Base-by-base conservation (phyloP, 2,329 filamentous ascomycete species). In the Penicillium verrucosum region DNA sequence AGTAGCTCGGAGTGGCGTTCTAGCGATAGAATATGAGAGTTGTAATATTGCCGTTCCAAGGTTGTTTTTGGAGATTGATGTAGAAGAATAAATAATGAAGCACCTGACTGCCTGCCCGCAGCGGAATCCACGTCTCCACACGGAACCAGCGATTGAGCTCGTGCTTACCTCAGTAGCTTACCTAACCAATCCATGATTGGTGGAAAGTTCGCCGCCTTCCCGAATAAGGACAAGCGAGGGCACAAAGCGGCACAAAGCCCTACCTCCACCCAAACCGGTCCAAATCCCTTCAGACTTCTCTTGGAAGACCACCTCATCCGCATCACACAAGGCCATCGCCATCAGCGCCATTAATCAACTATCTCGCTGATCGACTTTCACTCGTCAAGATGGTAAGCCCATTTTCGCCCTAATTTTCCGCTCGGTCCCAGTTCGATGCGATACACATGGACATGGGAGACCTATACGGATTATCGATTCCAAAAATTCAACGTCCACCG, bases 321-420 rank as follows among this genome's bases (percentile, higher is more conserved):
- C 65, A 68, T 65, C 66, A 64, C 65, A 72, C 69, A 73, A 71
- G 71, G 70, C 70, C 71, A 74, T 73, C 73, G 73, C 70, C 64
- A 70, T 74, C 73, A 76, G 70, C 72, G 68, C 68, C 63, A 67
- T 70, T 70, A 69, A 73, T 66, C 64, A 72, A 67, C 65, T 64
- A 59, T 59, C 57, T 74, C 73, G 73, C 71, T 75, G 73, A 76
- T 75, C 69, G 69, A 68, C 65, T 68, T 71, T 69, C 63, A 68
- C 65, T 71, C 68, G 72, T 72, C 75, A 77, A 75, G 71, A 77
- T 77, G 75, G 75, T 77, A 66, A 63, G 74, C 51, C 45, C 46
- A 44, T 56, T 70, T 59, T 46, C 60, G 27, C 56, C 40, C 34
- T 60, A 29, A 40, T 45, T 27, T 55, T 55, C 40, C 52, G 44